Evolutionary conservation across 371 early-diverging fungal species (phyloP).

Genomic region (Capillidium heterosporum): DNA sequence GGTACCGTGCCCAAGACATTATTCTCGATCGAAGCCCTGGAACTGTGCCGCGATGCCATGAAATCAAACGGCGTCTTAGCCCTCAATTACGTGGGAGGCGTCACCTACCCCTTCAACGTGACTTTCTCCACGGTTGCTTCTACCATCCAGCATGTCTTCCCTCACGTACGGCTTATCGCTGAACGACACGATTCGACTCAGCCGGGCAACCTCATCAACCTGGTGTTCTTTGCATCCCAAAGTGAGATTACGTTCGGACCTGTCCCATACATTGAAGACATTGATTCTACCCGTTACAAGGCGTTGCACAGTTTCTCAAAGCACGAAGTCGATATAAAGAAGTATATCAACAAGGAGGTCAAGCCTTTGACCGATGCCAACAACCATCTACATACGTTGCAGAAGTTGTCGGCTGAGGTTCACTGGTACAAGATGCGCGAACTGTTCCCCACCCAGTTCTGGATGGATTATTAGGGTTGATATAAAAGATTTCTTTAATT

Average conservation of each 20-base stretch:
- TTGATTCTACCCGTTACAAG: constrained; percentile 15
- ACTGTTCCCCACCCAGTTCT: constrained; percentile 37
- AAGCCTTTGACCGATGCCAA: constrained; percentile 21
- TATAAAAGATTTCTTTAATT: neutral
- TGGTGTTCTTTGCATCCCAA: constrained; percentile 48
- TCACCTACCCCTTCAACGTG: constrained; percentile 15
- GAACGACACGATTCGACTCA: constrained; percentile 15
- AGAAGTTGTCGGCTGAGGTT: constrained; percentile 21
- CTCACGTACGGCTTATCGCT: constrained; percentile 28
- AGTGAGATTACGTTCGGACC: constrained; percentile 20
- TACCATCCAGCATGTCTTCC: constrained; percentile 30
- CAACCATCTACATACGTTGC: constrained; percentile 27
- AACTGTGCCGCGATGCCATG: constrained; percentile 32
- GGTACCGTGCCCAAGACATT: constrained; percentile 44
- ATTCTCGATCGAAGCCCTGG: constrained; percentile 45
- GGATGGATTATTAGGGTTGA: constrained; percentile 39
- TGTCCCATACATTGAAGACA: constrained; percentile 13
- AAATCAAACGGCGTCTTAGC: constrained; percentile 56
- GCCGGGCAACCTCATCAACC: neutral
- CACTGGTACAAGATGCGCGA: constrained; percentile 53
- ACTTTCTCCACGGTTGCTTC: constrained; percentile 24
- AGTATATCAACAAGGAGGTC: constrained; percentile 10
- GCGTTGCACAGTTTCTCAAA: constrained; percentile 4
- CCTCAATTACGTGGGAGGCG: constrained; percentile 44
- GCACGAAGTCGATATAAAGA: constrained; percentile 11